Conservation (phyloP, 2,329 filamentous ascomycete species). For the Cercospora nicotianae region DNA sequence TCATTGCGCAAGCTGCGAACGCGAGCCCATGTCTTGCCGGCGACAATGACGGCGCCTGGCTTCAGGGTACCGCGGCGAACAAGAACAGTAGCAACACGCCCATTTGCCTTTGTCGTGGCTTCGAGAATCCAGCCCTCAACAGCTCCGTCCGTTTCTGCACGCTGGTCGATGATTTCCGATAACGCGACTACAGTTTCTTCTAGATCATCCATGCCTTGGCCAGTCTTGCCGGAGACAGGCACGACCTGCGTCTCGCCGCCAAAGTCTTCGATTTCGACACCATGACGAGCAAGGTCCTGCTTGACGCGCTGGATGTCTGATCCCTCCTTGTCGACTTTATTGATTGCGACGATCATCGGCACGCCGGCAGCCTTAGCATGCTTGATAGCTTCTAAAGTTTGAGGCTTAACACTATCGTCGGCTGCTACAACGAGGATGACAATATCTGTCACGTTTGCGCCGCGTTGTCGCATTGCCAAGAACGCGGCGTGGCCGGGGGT, state of each 20-base stretch:
- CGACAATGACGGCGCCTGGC: slow-evolving; percentile 78
- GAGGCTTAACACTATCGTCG: slow-evolving; percentile 95
- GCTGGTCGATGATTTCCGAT: slow-evolving; percentile 86
- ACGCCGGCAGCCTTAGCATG: slow-evolving; percentile 85
- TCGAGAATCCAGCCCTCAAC: slow-evolving; percentile 95
- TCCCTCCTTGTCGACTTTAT: slow-evolving; percentile 90
- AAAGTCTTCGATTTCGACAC: slow-evolving; percentile 89
- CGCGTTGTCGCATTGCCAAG: slow-evolving; percentile 90
- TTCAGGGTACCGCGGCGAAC: slow-evolving; percentile 84
- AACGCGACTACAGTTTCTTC: slow-evolving; percentile 87
- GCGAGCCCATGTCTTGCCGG: slow-evolving; percentile 82
- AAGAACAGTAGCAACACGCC: slow-evolving; percentile 84
- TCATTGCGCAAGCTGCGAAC: slow-evolving; percentile 86
- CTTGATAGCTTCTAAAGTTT: slow-evolving; percentile 93
- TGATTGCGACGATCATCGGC: slow-evolving; percentile 96
- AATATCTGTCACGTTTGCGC: slow-evolving; percentile 94
- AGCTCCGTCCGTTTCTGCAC: slow-evolving; percentile 72
- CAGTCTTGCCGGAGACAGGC: slow-evolving; percentile 88
- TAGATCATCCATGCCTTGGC: slow-evolving; percentile 83
- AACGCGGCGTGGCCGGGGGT: slow-evolving; percentile 97
- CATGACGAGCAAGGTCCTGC: slow-evolving; percentile 76
- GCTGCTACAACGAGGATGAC: slow-evolving; percentile 94
- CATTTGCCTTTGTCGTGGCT: slow-evolving; percentile 79
- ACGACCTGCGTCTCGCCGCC: slow-evolving; percentile 94
- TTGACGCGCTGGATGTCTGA: slow-evolving; percentile 82